These are phyloP conservation scores for Populus davidiana DNA, from an alignment of 345 rosid genomes.

Conservation along the genomic window DNA sequence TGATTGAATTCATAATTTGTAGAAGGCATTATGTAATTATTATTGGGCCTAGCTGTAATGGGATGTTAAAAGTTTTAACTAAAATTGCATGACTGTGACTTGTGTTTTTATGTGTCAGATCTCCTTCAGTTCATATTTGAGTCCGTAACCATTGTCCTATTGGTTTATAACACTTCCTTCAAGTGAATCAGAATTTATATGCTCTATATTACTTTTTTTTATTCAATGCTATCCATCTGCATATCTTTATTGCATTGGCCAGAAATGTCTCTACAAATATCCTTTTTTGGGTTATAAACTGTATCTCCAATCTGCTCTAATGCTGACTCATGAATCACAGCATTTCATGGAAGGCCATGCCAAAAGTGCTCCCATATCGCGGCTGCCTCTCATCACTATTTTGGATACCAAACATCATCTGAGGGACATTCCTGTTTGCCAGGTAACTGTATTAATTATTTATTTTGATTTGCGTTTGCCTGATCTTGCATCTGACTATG, in stretches of 20 bases:
- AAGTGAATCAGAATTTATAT: background rate
- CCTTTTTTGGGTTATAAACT: background rate
- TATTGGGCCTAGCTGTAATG: background rate
- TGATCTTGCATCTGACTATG: slow-evolving; percentile 29
- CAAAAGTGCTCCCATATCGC: slow-evolving; percentile 85
- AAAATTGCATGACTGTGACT: background rate
- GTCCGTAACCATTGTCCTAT: background rate
- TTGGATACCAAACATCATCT: slow-evolving; percentile 65
- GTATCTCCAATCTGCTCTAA: background rate
- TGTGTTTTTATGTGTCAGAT: background rate
- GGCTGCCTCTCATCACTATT: slow-evolving; percentile 78
- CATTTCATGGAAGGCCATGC: slow-evolving; percentile 99
- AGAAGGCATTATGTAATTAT: background rate
- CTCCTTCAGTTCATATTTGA: background rate
- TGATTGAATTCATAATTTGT: background rate
- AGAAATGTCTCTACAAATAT: background rate
- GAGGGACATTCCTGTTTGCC: slow-evolving; percentile 85
- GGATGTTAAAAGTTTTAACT: background rate
- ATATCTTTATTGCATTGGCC: background rate
- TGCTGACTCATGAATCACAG: slow-evolving; percentile 33
- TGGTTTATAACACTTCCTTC: background rate
- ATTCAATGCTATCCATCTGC: background rate
- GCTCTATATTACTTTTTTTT: background rate
- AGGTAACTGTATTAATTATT: slow-evolving; percentile 43
- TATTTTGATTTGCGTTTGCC: slow-evolving; percentile 14